Evolutionary conservation across 257 asterid species (phyloP).

Genomic region (Solanum pinnatisectum): DNA sequence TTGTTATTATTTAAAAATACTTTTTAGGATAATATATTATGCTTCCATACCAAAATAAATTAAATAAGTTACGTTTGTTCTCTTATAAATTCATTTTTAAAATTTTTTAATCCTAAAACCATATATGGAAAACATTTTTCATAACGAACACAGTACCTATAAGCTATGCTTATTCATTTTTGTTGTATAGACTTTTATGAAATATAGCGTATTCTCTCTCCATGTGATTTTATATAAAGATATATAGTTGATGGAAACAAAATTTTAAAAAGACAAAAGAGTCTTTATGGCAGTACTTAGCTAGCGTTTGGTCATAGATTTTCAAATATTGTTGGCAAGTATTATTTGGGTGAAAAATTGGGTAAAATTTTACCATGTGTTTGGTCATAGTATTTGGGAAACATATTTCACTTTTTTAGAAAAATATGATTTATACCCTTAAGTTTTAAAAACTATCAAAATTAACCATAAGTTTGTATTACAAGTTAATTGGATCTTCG

Average conservation of each 20-base stretch:
- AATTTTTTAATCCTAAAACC: neutral
- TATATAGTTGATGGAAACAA: neutral
- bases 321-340: too few relatives aligned
- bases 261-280: neutral
- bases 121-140: neutral
- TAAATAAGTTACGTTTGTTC: rapidly evolving
- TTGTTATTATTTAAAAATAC: neutral
- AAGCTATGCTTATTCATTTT: neutral
- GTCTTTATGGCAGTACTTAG: neutral
- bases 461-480: too few relatives aligned
- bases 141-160: neutral
- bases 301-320: too few relatives aligned
- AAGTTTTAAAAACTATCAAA: too few relatives aligned
- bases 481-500: too few relatives aligned
- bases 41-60: rapidly evolving
- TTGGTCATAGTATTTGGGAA: too few relatives aligned
- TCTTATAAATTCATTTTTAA: neutral
- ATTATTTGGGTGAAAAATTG: too few relatives aligned
- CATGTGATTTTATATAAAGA: neutral
- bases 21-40: neutral
- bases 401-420: too few relatives aligned
- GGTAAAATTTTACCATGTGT: too few relatives aligned
- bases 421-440: too few relatives aligned
- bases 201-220: neutral
- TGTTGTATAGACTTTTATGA: neutral